phyloP scores from a whole-genome alignment of 441 rosid genomes.

The Theobroma grandiflorum region DNA sequence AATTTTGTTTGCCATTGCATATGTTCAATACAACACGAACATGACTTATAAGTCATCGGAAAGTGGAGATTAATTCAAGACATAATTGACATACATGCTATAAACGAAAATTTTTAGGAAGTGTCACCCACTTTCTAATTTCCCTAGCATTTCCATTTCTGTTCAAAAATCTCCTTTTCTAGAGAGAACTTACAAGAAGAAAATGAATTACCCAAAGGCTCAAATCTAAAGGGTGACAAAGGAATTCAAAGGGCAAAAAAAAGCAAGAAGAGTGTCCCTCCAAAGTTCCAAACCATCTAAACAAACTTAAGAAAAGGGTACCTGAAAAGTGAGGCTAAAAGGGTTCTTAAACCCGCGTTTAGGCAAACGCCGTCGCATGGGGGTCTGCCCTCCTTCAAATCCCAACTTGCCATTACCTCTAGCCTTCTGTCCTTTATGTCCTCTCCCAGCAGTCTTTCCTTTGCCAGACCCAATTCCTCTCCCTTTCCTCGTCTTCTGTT shows the following conservation, averaged over 20 bases:
- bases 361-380: slow-evolving; percentile 88
- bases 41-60: neutral
- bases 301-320: slow-evolving; percentile 23
- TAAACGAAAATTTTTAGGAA: neutral
- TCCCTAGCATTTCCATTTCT: neutral
- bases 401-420: slow-evolving; percentile 90
- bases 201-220: neutral
- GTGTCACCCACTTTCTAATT: neutral
- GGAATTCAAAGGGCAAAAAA: too few relatives aligned
- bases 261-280: neutral
- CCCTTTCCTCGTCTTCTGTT: slow-evolving; percentile 91
- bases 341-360: slow-evolving; percentile 94
- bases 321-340: slow-evolving; percentile 88
- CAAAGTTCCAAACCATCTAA: neutral
- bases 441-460: slow-evolving; percentile 94
- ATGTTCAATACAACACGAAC: neutral
- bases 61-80: neutral
- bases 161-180: neutral
- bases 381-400: slow-evolving; percentile 96
- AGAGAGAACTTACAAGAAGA: neutral
- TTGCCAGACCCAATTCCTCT: slow-evolving; percentile 97
- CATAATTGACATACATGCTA: neutral
- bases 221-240: neutral
- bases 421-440: slow-evolving; percentile 95
- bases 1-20: neutral